Percentiles rank a stretch among this genome's conserved stretches.
These are phyloP conservation scores for Eucalyptus polyanthemos DNA, from an alignment of 345 rosid species.

Conservation along the genomic window DNA sequence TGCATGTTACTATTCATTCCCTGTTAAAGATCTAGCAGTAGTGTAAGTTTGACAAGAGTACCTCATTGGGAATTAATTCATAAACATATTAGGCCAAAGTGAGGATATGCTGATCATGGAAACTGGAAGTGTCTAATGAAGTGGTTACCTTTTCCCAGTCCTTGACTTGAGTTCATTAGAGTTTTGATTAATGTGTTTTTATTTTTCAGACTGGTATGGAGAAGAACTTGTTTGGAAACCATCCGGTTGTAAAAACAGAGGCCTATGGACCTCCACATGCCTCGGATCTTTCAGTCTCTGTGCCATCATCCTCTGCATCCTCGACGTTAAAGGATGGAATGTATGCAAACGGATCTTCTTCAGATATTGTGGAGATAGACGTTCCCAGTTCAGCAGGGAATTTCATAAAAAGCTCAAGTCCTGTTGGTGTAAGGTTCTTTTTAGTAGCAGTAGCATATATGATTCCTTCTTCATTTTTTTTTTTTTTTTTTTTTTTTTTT, in stretches of 20 bases:
- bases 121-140: not conserved
- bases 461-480: not conserved
- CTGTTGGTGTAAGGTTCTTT: constrained; percentile 56
- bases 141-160: not conserved
- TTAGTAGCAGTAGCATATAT: not conserved
- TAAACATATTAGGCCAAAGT: not conserved
- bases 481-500: too few species aligned
- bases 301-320: constrained; percentile 27
- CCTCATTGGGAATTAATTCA: not conserved
- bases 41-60: not conserved
- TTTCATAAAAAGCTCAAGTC: constrained; percentile 60
- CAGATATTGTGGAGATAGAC: constrained; percentile 90
- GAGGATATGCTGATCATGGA: not conserved
- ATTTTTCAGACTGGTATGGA: constrained; percentile 38
- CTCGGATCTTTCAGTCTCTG: constrained; percentile 44
- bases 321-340: constrained; percentile 25
- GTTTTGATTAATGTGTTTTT: not conserved
- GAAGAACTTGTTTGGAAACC: constrained; percentile 78
- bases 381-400: constrained; percentile 60
- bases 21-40: not conserved
- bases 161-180: not conserved
- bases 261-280: constrained; percentile 58
- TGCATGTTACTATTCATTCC: not conserved
- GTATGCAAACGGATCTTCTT: constrained; percentile 18
- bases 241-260: constrained; percentile 43